phyloP scores from a whole-genome alignment of 2,329 filamentous ascomycete genomes.

The Cladosporium phlei region DNA sequence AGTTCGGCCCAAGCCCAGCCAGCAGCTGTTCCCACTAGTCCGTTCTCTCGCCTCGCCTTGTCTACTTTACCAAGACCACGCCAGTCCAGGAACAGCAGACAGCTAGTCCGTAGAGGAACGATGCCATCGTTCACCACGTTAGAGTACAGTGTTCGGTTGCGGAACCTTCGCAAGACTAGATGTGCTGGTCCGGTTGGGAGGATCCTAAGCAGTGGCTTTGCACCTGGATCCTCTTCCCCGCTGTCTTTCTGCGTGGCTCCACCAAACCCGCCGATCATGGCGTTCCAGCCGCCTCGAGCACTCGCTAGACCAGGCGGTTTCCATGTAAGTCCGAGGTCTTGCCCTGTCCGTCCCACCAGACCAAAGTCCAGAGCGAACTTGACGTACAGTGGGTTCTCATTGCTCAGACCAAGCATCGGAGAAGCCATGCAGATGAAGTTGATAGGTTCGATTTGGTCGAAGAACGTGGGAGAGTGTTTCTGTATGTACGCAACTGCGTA shows the following conservation, averaged over 20 bases:
- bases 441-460: conserved; percentile 75
- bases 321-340: conserved; percentile 94
- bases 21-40: conserved; percentile 85
- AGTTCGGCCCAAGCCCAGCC: conserved; percentile 94
- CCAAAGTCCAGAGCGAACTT: conserved; percentile 96
- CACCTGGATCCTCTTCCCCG: conserved; percentile 63
- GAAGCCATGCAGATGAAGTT: conserved; percentile 88
- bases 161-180: conserved; percentile 77
- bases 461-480: conserved; percentile 89
- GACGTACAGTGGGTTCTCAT: conserved; percentile 96
- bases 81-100: conserved; percentile 95
- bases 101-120: conserved; percentile 89
- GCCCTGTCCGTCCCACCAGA: conserved; percentile 88
- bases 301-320: conserved; percentile 77
- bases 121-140: conserved; percentile 98
- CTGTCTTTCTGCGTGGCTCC: conserved; percentile 38
- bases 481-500: conserved; percentile 96
- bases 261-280: conserved; percentile 74
- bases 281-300: conserved; percentile 80
- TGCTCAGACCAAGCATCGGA: conserved; percentile 85
- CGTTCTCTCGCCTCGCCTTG: conserved; percentile 87
- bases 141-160: conserved; percentile 87
- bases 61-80: conserved; percentile 87
- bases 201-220: conserved; percentile 84
- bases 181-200: conserved; percentile 89